Conservation (phyloP, 352 stramenopile species). For the Globisporangium alternatum region DNA sequence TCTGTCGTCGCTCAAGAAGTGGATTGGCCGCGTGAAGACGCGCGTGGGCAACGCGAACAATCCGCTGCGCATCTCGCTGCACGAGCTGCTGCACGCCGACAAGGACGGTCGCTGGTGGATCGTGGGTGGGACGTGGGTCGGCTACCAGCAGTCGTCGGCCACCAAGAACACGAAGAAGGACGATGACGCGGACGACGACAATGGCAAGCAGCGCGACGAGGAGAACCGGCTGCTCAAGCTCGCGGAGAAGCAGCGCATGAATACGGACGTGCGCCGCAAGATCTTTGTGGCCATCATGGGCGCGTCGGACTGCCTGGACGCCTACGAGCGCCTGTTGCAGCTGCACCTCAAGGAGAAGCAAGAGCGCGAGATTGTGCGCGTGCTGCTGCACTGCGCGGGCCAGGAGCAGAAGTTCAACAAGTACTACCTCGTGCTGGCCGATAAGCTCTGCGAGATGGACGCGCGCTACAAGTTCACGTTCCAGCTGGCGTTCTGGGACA, state of each 20-base stretch:
- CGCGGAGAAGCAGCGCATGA: constrained; percentile 96
- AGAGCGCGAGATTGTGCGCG: constrained; percentile 93
- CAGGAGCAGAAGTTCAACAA: constrained; percentile 92
- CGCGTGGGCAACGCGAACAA: constrained; percentile 77
- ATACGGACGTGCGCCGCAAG: constrained; percentile 92
- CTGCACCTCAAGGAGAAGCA: constrained; percentile 89
- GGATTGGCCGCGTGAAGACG: constrained; percentile 94
- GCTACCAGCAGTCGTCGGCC: constrained; percentile 41
- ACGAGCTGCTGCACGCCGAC: constrained; percentile 74
- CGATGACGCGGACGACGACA: constrained; percentile 17
- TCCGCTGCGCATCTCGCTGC: constrained; percentile 65
- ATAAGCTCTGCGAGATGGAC: constrained; percentile 93
- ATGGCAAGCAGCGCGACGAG: constrained; percentile 27
- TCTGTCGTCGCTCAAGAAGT: constrained; percentile 88
- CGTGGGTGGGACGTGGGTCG: constrained; percentile 94
- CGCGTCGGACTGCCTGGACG: constrained; percentile 93
- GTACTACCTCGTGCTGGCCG: constrained; percentile 93
- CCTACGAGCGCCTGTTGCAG: constrained; percentile 93
- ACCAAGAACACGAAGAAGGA: constrained; percentile 13
- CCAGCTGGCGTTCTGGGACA: constrained; percentile 96
- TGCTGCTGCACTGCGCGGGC: constrained; percentile 92
- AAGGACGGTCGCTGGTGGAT: constrained; percentile 96
- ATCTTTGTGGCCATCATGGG: constrained; percentile 98
- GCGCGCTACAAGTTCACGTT: constrained; percentile 95
- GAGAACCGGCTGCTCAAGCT: constrained; percentile 85